phyloP scores from a whole-genome alignment of 805 yeast species.

The Metschnikowia bowlesiae region DNA sequence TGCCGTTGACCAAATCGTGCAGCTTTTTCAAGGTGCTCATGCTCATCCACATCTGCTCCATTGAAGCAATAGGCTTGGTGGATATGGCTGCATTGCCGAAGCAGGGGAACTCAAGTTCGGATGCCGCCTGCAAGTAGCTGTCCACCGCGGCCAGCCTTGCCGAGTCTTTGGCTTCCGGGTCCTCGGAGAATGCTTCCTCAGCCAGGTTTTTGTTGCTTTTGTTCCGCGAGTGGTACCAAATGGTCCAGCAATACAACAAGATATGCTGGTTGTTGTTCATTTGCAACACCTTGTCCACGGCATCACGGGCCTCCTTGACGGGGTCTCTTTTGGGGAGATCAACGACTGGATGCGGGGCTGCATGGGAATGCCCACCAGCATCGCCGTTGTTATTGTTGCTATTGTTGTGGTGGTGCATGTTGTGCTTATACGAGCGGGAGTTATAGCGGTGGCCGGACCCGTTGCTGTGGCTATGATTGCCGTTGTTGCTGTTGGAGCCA shows the following conservation, averaged over 20 bases:
- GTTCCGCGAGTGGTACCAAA: constrained; percentile 44
- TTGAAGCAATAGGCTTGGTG: constrained; percentile 36
- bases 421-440: constrained; percentile 7
- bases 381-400: not conserved
- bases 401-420: constrained; percentile 4
- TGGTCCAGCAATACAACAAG: constrained; percentile 46
- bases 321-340: constrained; percentile 36
- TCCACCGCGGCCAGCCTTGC: constrained; percentile 32
- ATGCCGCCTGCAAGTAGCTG: constrained; percentile 44
- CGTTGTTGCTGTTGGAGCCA: not conserved
- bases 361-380: not conserved
- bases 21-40: constrained; percentile 37
- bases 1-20: constrained; percentile 38
- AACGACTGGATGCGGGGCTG: constrained; percentile 6
- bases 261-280: constrained; percentile 28
- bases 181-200: constrained; percentile 14
- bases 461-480: constrained; percentile 3
- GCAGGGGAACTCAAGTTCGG: constrained; percentile 37
- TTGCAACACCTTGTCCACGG: constrained; percentile 15
- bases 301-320: constrained; percentile 30
- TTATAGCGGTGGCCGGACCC: constrained; percentile 7
- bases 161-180: constrained; percentile 7
- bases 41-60: constrained; percentile 53
- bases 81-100: constrained; percentile 15
- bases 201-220: constrained; percentile 19